Evolutionary conservation across 1,284 basidiomycete species (phyloP).

Genomic region (Flammula alnicola): DNA sequence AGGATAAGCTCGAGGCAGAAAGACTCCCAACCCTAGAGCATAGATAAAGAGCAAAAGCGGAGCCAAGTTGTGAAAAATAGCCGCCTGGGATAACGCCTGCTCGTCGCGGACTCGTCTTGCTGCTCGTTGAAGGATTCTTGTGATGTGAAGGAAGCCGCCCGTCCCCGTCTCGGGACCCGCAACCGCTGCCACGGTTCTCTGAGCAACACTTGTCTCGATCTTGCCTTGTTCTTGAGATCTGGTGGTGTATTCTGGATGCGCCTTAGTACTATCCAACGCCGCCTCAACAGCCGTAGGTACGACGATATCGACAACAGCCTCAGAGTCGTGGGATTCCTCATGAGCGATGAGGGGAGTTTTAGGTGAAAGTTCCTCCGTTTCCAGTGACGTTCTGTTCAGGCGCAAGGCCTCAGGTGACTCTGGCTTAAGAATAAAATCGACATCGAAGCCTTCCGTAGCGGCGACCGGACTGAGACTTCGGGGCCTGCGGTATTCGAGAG

Average conservation of each 20-base stretch:
- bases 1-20: slow-evolving; percentile 10
- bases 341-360: too few relatives aligned
- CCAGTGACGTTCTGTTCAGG: too few relatives aligned
- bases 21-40: slow-evolving; percentile 9
- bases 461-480: neutral
- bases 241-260: too few relatives aligned
- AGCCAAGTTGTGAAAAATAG: slow-evolving; percentile 10
- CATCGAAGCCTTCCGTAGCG: neutral
- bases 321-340: too few relatives aligned
- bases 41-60: slow-evolving; percentile 15
- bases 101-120: slow-evolving; percentile 12
- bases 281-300: too few relatives aligned
- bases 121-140: slow-evolving; percentile 16
- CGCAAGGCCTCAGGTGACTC: slow-evolving; percentile 4
- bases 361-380: too few relatives aligned
- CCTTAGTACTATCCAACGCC: too few relatives aligned
- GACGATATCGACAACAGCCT: too few relatives aligned
- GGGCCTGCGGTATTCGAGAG: too few relatives aligned
- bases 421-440: neutral
- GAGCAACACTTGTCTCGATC: too few relatives aligned
- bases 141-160: slow-evolving; percentile 4
- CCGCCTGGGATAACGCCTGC: slow-evolving; percentile 7
- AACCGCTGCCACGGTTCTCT: neutral
- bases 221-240: too few relatives aligned
- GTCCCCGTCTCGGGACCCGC: neutral